A percentile compares a stretch with the other conserved stretches of the same genome.
These are phyloP conservation scores for Barnettozyma californica DNA, from an alignment of 805 yeast genomes.

Conservation along the genomic window DNA sequence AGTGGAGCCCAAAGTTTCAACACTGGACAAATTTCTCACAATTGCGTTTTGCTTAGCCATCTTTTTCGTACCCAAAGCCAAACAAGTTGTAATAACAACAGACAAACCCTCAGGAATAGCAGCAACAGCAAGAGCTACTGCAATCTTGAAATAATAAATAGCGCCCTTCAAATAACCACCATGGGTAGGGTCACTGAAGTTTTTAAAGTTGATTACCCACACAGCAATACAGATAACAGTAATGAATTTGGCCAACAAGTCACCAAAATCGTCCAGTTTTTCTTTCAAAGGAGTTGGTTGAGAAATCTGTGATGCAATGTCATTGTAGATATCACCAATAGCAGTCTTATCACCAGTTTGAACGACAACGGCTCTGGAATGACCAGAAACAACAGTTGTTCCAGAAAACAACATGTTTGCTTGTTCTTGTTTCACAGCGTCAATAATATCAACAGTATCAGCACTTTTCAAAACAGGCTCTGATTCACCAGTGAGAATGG, in stretches of 20 bases:
- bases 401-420: conserved; percentile 44
- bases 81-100: conserved; percentile 47
- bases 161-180: conserved; percentile 41
- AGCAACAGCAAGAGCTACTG: conserved; percentile 46
- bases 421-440: conserved; percentile 34
- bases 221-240: conserved; percentile 43
- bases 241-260: conserved; percentile 36
- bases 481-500: conserved; percentile 45
- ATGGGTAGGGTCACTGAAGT: conserved; percentile 38
- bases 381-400: conserved; percentile 38
- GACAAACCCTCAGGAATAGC: conserved; percentile 51
- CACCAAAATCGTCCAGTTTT: conserved; percentile 35
- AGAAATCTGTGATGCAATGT: conserved; percentile 34
- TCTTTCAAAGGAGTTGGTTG: conserved; percentile 33
- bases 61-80: conserved; percentile 43
- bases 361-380: conserved; percentile 41
- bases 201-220: conserved; percentile 38
- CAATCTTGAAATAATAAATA: conserved; percentile 44
- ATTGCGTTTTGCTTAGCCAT: conserved; percentile 45
- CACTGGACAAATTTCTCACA: conserved; percentile 42
- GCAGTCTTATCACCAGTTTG: conserved; percentile 43
- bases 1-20: conserved; percentile 56
- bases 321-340: conserved; percentile 43
- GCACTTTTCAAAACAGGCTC: conserved; percentile 35
- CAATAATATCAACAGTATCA: conserved; percentile 22